Percentiles rank a stretch among this genome's conserved stretches.
Evolutionary conservation across 108 stramenopile species (phyloP).

Genomic region (Skeletonema grethae): DNA sequence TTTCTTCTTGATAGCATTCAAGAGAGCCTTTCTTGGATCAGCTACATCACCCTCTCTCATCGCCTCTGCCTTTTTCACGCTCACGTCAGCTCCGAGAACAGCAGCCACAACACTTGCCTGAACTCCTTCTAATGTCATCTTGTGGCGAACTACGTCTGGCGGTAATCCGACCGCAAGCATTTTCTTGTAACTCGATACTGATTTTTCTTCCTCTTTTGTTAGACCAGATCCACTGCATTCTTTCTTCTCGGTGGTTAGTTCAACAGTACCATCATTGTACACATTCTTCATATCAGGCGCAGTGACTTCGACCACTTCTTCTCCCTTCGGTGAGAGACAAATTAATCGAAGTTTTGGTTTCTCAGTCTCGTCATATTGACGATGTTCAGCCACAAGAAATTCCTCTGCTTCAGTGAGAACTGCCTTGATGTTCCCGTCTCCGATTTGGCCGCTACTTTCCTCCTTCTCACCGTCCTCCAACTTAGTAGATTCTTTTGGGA

Average conservation of each 20-base stretch:
- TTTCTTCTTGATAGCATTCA: conserved; percentile 45
- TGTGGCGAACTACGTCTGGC: neutral
- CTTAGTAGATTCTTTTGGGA: neutral
- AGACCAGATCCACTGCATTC: neutral
- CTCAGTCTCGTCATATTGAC: conserved; percentile 34
- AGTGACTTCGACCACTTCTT: conserved; percentile 34
- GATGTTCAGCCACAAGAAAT: conserved; percentile 31
- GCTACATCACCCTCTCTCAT: conserved; percentile 24
- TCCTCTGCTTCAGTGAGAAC: conserved; percentile 33
- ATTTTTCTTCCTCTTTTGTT: neutral
- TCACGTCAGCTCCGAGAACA: conserved; percentile 18
- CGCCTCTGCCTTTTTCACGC: conserved; percentile 22
- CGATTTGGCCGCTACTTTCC: neutral
- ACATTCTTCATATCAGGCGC: neutral
- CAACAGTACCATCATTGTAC: too few relatives aligned
- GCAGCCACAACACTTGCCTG: neutral
- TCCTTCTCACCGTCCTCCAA: neutral
- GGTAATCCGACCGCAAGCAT: conserved; percentile 3
- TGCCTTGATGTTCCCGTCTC: neutral
- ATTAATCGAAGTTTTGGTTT: conserved; percentile 32
- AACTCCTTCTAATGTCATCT: neutral
- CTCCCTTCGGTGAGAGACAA: conserved; percentile 35
- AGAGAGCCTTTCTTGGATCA: conserved; percentile 45
- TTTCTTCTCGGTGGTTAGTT: neutral
- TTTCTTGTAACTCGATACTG: neutral